Evolutionary conservation across 495 filamentous ascomycete genomes (phyloP).

Genomic region (Talaromyces adpressus): DNA sequence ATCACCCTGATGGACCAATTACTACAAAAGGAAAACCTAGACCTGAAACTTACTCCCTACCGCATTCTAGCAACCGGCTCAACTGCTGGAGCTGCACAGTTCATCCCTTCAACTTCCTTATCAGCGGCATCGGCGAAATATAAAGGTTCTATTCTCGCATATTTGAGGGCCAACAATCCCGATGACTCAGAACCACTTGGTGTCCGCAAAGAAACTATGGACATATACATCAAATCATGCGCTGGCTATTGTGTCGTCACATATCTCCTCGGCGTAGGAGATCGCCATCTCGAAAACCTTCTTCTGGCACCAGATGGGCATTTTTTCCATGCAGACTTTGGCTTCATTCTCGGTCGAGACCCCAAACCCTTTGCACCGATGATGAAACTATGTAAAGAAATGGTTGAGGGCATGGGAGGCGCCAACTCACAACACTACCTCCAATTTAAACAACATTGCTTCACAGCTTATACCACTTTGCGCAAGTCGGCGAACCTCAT

Average conservation of each 20-base stretch:
- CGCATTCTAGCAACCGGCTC: slow-evolving; percentile 90
- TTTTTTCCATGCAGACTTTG: slow-evolving; percentile 98
- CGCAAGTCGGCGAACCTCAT: slow-evolving; percentile 86
- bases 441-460: slow-evolving; percentile 90
- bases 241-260: slow-evolving; percentile 99
- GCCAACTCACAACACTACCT: slow-evolving; percentile 67
- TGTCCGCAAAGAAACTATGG: slow-evolving; percentile 85
- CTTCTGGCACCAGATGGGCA: slow-evolving; percentile 82
- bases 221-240: slow-evolving; percentile 92
- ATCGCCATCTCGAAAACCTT: slow-evolving; percentile 94
- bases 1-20: slow-evolving; percentile 97
- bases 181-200: slow-evolving; percentile 76
- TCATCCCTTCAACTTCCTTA: slow-evolving; percentile 78
- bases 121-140: slow-evolving; percentile 75
- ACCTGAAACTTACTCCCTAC: slow-evolving; percentile 91
- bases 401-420: slow-evolving; percentile 98
- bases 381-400: slow-evolving; percentile 96
- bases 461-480: slow-evolving; percentile 87
- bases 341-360: slow-evolving; percentile 94
- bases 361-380: slow-evolving; percentile 95
- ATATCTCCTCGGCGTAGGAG: slow-evolving; percentile 95
- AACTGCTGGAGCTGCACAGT: slow-evolving; percentile 85
- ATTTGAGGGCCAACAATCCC: slow-evolving; percentile 84
- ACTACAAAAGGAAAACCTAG: slow-evolving; percentile 91
- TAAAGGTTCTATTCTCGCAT: slow-evolving; percentile 73